Evolutionary conservation across 2,329 filamentous ascomycete genomes (phyloP).

Genomic region (Phoma sp.): DNA sequence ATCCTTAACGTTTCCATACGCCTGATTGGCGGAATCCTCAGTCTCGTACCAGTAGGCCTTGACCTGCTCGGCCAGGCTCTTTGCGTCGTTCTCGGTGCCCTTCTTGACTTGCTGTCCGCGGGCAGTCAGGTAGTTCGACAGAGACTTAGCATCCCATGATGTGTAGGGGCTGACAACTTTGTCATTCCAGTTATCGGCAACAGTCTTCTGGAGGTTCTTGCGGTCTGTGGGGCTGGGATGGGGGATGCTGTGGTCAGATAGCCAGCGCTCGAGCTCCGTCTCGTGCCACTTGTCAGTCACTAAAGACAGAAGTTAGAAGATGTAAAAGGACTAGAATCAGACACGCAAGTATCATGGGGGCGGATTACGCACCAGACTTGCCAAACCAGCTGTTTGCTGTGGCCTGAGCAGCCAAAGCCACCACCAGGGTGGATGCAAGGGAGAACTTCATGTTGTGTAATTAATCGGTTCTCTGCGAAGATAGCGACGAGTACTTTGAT

Average conservation of each 20-base stretch:
- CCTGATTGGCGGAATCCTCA: conserved; percentile 74
- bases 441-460: conserved; percentile 73
- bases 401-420: conserved; percentile 73
- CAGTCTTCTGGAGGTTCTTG: conserved; percentile 90
- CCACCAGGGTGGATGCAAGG: conserved; percentile 70
- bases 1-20: conserved; percentile 75
- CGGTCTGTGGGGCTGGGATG: conserved; percentile 90
- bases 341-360: conserved; percentile 9
- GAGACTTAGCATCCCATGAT: conserved; percentile 73
- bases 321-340: background rate
- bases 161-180: conserved; percentile 77
- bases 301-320: conserved; percentile 50
- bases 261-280: conserved; percentile 95
- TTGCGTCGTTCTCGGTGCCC: conserved; percentile 70
- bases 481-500: conserved; percentile 31
- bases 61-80: conserved; percentile 71
- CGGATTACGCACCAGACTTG: conserved; percentile 72
- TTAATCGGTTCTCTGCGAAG: conserved; percentile 18
- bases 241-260: conserved; percentile 88
- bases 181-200: conserved; percentile 86
- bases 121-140: conserved; percentile 69
- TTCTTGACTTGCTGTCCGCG: conserved; percentile 75
- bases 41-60: conserved; percentile 78
- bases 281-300: conserved; percentile 99
- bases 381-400: conserved; percentile 84